These are phyloP conservation scores for Populus euphratica DNA, from an alignment of 345 rosid genomes.

Conservation along the genomic window DNA sequence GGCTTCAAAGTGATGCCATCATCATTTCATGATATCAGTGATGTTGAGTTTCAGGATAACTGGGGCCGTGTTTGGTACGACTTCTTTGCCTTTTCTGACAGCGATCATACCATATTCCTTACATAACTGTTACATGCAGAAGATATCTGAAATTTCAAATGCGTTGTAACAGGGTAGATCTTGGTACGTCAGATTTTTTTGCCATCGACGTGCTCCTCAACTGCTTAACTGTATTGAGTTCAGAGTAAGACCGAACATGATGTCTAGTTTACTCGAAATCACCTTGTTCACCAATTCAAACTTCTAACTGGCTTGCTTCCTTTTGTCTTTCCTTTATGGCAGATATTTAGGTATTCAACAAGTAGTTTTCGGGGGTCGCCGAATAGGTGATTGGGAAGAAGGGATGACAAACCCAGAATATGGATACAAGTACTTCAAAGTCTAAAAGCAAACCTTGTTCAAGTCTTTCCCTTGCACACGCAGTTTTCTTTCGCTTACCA, in stretches of 20 bases:
- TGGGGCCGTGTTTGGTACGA: conserved; percentile 91
- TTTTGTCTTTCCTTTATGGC: conserved; percentile 9
- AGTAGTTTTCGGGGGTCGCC: conserved; percentile 74
- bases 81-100: not conserved
- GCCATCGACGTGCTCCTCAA: conserved; percentile 80
- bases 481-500: not conserved
- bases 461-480: not conserved
- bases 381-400: conserved; percentile 94
- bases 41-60: conserved; percentile 91
- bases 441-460: conserved; percentile 25
- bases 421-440: conserved; percentile 82
- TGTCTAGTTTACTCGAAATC: not conserved
- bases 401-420: conserved; percentile 71
- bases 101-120: not conserved
- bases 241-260: conserved; percentile 54
- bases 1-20: conserved; percentile 80
- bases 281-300: not conserved
- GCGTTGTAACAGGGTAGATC: conserved; percentile 69
- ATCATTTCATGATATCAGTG: conserved; percentile 86
- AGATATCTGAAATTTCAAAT: not conserved
- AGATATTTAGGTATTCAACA: conserved; percentile 84
- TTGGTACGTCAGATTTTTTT: conserved; percentile 80
- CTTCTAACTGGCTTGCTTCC: not conserved
- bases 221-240: conserved; percentile 80
- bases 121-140: not conserved